A percentile compares a stretch with the other conserved stretches of the same genome.
Evolutionary conservation across 2,329 filamentous ascomycete species (phyloP).

Genomic region (Cytospora leucostoma): DNA sequence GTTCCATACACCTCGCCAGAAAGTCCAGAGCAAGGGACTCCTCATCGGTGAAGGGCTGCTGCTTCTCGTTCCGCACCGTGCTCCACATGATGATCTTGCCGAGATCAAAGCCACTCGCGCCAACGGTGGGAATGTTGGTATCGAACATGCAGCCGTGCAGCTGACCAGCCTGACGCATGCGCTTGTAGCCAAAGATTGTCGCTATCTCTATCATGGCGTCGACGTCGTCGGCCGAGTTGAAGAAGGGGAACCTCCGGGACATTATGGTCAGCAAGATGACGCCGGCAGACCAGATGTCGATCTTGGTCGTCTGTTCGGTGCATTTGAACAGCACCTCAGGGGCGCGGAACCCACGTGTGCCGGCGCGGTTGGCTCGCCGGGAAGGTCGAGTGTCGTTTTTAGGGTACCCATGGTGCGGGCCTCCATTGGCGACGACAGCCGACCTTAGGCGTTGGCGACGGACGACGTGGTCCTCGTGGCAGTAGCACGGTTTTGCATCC

Average conservation of each 20-base stretch:
- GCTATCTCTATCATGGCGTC: conserved; percentile 97
- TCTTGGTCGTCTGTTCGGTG: conserved; percentile 88
- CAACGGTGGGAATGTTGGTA: conserved; percentile 88
- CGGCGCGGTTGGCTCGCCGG: conserved; percentile 88
- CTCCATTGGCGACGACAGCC: conserved; percentile 58
- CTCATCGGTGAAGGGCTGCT: conserved; percentile 59
- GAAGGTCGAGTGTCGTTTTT: conserved; percentile 88
- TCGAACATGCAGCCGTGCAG: conserved; percentile 92
- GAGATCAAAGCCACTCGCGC: conserved; percentile 79
- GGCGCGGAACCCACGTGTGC: conserved; percentile 91
- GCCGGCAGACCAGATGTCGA: conserved; percentile 95
- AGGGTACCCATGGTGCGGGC: conserved; percentile 70
- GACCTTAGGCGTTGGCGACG: conserved; percentile 61
- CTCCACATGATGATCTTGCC: conserved; percentile 97
- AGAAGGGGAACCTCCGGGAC: conserved; percentile 92
- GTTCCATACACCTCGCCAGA: conserved; percentile 70
- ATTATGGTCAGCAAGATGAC: conserved; percentile 97
- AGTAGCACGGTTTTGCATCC: conserved; percentile 80
- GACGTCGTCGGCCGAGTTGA: conserved; percentile 97
- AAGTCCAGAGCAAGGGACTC: conserved; percentile 76
- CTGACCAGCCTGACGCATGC: conserved; percentile 80
- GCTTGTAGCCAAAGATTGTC: conserved; percentile 83
- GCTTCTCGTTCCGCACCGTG: conserved; percentile 66
- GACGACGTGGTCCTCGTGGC: conserved; percentile 64
- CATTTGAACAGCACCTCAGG: conserved; percentile 98